These are phyloP conservation scores for Pseudogymnoascus sp. DNA, from an alignment of 2,329 filamentous ascomycete genomes.

Conservation along the genomic window DNA sequence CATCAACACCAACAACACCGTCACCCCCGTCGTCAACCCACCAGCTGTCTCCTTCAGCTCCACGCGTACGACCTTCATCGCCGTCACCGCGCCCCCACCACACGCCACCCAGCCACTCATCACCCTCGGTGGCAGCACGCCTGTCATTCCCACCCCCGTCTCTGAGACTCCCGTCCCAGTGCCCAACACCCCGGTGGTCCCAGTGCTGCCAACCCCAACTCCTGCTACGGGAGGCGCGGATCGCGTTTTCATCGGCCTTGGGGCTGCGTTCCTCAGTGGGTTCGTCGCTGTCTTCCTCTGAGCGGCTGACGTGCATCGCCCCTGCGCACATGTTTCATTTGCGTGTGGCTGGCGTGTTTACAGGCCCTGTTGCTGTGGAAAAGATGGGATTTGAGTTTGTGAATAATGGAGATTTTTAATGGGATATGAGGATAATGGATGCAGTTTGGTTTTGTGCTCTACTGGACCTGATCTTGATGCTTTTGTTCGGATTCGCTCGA, in stretches of 20 bases:
- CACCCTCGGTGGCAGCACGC: neutral
- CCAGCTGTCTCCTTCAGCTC: neutral
- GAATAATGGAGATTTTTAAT: neutral
- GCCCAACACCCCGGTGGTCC: neutral
- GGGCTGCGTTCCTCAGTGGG: neutral
- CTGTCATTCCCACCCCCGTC: neutral
- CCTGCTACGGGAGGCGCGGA: neutral
- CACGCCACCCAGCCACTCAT: neutral
- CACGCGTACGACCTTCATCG: slow-evolving; percentile 17
- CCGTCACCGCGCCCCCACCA: slow-evolving; percentile 16
- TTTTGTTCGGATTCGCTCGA: neutral
- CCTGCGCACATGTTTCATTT: neutral
- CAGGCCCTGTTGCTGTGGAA: neutral
- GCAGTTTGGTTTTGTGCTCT: neutral
- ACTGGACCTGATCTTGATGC: neutral
- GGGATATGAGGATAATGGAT: neutral
- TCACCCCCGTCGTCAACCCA: neutral
- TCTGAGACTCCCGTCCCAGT: neutral
- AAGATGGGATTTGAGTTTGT: neutral
- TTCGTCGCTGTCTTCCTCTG: neutral
- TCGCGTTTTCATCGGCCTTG: neutral
- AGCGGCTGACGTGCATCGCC: neutral
- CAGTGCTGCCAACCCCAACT: neutral
- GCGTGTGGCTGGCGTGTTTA: neutral
- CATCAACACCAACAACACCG: neutral